These are phyloP conservation scores for Funneliformis mosseae DNA, from an alignment of 192 early-diverging fungal genomes.

Conservation along the genomic window DNA sequence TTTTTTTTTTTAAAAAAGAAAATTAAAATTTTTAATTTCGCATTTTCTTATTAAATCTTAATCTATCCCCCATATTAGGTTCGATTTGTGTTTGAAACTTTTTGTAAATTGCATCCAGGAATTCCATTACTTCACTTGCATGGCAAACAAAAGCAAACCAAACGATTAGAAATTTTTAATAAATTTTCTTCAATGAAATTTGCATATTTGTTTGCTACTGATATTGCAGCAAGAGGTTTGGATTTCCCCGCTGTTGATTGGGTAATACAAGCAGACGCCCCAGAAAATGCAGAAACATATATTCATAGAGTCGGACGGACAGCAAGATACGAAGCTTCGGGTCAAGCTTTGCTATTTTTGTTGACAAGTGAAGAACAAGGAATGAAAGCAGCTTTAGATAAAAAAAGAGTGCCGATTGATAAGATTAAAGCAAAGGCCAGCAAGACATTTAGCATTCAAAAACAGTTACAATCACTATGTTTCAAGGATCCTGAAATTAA, in stretches of 20 bases:
- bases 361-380: constrained; percentile 85
- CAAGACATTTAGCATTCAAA: constrained; percentile 77
- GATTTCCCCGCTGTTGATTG: constrained; percentile 99
- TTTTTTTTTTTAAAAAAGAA: not conserved
- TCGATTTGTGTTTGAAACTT: constrained; percentile 92
- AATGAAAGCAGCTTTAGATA: constrained; percentile 73
- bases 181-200: constrained; percentile 78
- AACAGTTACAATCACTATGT: constrained; percentile 88
- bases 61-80: constrained; percentile 47
- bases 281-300: constrained; percentile 95
- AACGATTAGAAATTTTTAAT: constrained; percentile 92
- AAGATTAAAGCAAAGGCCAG: constrained; percentile 84
- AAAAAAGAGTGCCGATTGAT: constrained; percentile 85
- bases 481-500: constrained; percentile 94
- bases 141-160: constrained; percentile 96
- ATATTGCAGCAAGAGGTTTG: constrained; percentile 94
- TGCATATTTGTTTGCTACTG: constrained; percentile 88
- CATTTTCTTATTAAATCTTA: constrained; percentile 18
- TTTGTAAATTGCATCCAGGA: constrained; percentile 94
- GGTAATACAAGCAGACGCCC: constrained; percentile 98
- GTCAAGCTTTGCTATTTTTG: constrained; percentile 85
- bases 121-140: constrained; percentile 89
- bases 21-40: no score
- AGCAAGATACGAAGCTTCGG: constrained; percentile 88
- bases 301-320: constrained; percentile 98